Conservation (phyloP, 2,329 filamentous ascomycete genomes). For the Xylaria multiplex region DNA sequence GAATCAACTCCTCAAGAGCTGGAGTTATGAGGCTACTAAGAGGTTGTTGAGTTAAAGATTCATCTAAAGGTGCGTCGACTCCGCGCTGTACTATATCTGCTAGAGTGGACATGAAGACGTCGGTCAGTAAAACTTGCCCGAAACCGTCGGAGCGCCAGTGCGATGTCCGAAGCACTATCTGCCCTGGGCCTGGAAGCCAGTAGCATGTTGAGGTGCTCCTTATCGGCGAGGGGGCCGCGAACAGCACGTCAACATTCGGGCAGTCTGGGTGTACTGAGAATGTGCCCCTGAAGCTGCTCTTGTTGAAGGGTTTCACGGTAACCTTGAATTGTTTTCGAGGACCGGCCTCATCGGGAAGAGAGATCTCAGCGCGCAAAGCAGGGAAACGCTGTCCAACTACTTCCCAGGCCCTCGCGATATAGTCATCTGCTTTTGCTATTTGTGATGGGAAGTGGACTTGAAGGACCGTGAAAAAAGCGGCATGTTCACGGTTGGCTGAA, state of each 20-base stretch:
- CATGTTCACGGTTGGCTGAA: slow-evolving; percentile 46
- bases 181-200: slow-evolving; percentile 34
- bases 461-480: slow-evolving; percentile 43
- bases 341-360: neutral
- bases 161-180: slow-evolving; percentile 36
- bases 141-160: slow-evolving; percentile 41
- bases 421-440: slow-evolving; percentile 34
- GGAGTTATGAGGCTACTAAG: neutral
- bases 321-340: neutral
- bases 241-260: slow-evolving; percentile 29
- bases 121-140: slow-evolving; percentile 33
- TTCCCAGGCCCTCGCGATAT: slow-evolving; percentile 35
- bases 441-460: slow-evolving; percentile 32
- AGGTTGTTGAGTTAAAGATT: neutral
- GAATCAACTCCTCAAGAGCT: slow-evolving; percentile 20
- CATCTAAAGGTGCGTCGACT: slow-evolving; percentile 2
- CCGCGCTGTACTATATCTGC: slow-evolving; percentile 23
- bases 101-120: slow-evolving; percentile 34
- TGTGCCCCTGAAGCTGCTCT: slow-evolving; percentile 17
- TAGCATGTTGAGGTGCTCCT: slow-evolving; percentile 35
- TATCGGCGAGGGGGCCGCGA: slow-evolving; percentile 15
- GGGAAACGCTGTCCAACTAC: slow-evolving; percentile 31
- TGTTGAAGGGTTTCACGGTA: slow-evolving; percentile 19
- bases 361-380: slow-evolving; percentile 33
- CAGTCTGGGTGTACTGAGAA: slow-evolving; percentile 28